phyloP scores from a whole-genome alignment of 768 basidiomycete genomes.

The Lentinula aciculospora region DNA sequence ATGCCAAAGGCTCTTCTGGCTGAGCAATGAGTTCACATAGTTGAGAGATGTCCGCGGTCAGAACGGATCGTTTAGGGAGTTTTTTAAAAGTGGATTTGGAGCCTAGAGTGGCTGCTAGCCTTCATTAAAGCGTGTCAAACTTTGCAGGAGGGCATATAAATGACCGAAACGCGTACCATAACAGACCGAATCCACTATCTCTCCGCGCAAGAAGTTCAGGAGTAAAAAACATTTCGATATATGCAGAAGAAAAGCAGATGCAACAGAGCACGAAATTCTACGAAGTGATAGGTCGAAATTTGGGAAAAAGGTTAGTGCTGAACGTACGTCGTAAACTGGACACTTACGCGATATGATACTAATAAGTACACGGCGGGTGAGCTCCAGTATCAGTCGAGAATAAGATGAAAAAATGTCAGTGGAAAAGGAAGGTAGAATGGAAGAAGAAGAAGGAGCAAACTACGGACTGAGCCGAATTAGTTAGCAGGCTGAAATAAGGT shows the following conservation, averaged over 20 bases:
- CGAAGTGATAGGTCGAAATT: neutral
- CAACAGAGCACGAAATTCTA: neutral
- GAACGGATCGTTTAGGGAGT: conserved; percentile 76
- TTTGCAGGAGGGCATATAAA: neutral
- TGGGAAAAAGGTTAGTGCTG: neutral
- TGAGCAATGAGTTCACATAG: conserved; percentile 77
- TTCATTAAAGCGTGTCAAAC: conserved; percentile 20
- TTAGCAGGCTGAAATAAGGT: neutral
- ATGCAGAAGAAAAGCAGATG: neutral
- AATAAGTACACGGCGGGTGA: neutral
- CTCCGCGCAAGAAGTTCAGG: conserved; percentile 73
- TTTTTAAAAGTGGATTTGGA: conserved; percentile 84
- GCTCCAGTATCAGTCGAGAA: neutral
- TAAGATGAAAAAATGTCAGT: neutral
- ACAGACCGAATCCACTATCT: conserved; percentile 85
- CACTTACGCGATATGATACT: neutral
- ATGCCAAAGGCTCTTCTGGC: conserved; percentile 81
- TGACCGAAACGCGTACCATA: conserved; percentile 49
- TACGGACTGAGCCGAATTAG: neutral
- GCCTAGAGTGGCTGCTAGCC: conserved; percentile 90
- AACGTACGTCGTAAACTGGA: neutral
- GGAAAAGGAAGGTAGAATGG: neutral
- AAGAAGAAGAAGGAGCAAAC: neutral
- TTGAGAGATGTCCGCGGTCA: conserved; percentile 77
- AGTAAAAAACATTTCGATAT: conserved; percentile 73